A percentile compares a stretch with the other conserved stretches of the same genome.
phyloP scores from a whole-genome alignment of 805 yeast genomes.

The Candida yuanshanica region DNA sequence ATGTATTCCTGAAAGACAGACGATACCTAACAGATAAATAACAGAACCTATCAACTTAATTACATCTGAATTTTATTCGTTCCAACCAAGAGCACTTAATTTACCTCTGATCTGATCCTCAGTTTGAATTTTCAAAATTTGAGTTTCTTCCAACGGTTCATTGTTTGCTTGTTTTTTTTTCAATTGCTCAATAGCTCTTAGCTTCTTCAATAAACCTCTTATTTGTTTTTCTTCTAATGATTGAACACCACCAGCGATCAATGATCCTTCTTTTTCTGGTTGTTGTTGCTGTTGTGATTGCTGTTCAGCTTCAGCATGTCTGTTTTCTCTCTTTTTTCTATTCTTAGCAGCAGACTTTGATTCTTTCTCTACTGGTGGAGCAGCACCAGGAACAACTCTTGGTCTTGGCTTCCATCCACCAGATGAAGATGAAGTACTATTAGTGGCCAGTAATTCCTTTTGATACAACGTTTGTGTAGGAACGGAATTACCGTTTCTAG shows the following conservation, averaged over 20 bases:
- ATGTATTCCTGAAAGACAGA: too few species aligned
- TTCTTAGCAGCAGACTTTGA: conserved; percentile 67
- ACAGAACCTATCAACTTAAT: too few species aligned
- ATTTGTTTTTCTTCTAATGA: conserved; percentile 89
- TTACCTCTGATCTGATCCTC: conserved; percentile 79
- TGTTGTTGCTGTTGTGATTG: conserved; percentile 8
- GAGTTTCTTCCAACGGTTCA: conserved; percentile 88
- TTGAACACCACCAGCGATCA: conserved; percentile 55
- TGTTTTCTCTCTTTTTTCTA: conserved; percentile 68
- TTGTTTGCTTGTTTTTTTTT: conserved; percentile 80
- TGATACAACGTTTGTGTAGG: conserved; percentile 48
- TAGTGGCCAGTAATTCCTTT: conserved; percentile 39
- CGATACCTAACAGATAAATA: too few species aligned
- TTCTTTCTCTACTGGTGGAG: conserved; percentile 39
- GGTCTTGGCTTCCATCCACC: conserved; percentile 17
- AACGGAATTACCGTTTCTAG: conserved; percentile 45
- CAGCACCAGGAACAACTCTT: conserved; percentile 55
- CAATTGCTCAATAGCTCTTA: conserved; percentile 90
- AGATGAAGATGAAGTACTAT: conserved; percentile 8
- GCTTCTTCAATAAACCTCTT: conserved; percentile 83
- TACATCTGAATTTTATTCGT: conserved; percentile 25
- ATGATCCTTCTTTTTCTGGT: conserved; percentile 24
- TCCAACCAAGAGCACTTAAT: conserved; percentile 72
- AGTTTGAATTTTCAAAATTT: conserved; percentile 79
- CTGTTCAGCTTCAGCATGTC: conserved; percentile 29